A percentile compares a stretch with the other conserved stretches of the same genome.
These are phyloP conservation scores for Colletotrichum falcatum DNA, from an alignment of 2,329 filamentous ascomycete genomes.

Conservation along the genomic window DNA sequence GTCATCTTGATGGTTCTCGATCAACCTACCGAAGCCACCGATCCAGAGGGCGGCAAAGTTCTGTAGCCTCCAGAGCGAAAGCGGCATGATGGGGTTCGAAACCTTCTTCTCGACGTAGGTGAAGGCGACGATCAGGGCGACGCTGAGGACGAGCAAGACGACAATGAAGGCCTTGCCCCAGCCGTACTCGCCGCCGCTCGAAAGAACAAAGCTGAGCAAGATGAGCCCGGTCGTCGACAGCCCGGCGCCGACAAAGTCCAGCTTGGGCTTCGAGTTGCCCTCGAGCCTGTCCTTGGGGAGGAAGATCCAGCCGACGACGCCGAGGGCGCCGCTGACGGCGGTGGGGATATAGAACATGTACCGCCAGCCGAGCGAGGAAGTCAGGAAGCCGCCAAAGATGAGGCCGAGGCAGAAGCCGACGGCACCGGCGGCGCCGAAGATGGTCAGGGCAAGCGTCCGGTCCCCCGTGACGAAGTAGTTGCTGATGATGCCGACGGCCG, in stretches of 20 bases:
- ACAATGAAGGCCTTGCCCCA: constrained; percentile 60
- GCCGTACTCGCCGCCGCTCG: constrained; percentile 58
- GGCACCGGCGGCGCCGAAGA: constrained; percentile 33
- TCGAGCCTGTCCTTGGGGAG: constrained; percentile 53
- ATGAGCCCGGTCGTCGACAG: constrained; percentile 57
- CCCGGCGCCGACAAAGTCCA: constrained; percentile 56
- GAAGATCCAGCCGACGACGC: constrained; percentile 48
- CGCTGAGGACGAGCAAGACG: constrained; percentile 52
- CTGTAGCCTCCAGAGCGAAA: constrained; percentile 58
- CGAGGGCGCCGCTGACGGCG: constrained; percentile 55
- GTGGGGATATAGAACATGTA: constrained; percentile 38
- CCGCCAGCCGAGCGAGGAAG: constrained; percentile 31
- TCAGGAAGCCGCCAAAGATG: constrained; percentile 31
- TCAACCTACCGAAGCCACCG: constrained; percentile 50
- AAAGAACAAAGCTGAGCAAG: constrained; percentile 57
- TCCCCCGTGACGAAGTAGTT: constrained; percentile 34
- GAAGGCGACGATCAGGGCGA: constrained; percentile 54
- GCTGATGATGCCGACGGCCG: constrained; percentile 73
- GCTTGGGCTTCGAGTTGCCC: constrained; percentile 48
- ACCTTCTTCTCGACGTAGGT: constrained; percentile 57
- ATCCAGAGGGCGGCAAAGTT: constrained; percentile 60
- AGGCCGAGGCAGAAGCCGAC: constrained; percentile 32
- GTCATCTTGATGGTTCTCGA: no score
- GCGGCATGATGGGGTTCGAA: constrained; percentile 58
- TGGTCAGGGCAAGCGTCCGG: constrained; percentile 27